Percentiles rank a stretch among this genome's conserved stretches.
phyloP scores from a whole-genome alignment of 2,329 filamentous ascomycete genomes.

The Pseudogymnoascus sp. region DNA sequence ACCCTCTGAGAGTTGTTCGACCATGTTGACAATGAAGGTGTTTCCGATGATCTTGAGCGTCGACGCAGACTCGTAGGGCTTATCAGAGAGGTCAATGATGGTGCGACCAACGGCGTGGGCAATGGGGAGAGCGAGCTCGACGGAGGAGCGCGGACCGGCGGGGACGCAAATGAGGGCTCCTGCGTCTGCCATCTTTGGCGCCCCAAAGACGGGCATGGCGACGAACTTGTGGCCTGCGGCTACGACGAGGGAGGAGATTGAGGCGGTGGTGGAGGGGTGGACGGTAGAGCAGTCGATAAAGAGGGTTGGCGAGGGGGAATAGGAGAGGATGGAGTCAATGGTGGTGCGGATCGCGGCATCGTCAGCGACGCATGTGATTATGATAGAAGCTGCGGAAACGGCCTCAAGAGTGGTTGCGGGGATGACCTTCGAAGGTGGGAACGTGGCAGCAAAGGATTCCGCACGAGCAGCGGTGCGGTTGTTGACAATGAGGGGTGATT shows the following conservation, averaged over 20 bases:
- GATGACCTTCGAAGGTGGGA: slow-evolving; percentile 54
- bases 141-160: slow-evolving; percentile 52
- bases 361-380: slow-evolving; percentile 75
- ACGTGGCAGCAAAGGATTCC: slow-evolving; percentile 51
- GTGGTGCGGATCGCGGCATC: slow-evolving; percentile 63
- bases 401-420: slow-evolving; percentile 59
- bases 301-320: slow-evolving; percentile 59
- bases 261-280: slow-evolving; percentile 71
- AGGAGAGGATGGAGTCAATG: slow-evolving; percentile 48
- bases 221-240: slow-evolving; percentile 64
- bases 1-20: slow-evolving; percentile 70
- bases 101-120: slow-evolving; percentile 61
- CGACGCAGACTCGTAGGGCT: slow-evolving; percentile 60
- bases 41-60: slow-evolving; percentile 79
- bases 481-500: slow-evolving; percentile 66
- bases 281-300: slow-evolving; percentile 85
- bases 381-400: slow-evolving; percentile 61
- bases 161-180: slow-evolving; percentile 67
- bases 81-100: slow-evolving; percentile 62
- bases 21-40: slow-evolving; percentile 76
- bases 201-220: slow-evolving; percentile 66
- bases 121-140: slow-evolving; percentile 60
- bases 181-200: slow-evolving; percentile 60
- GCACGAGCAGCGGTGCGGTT: slow-evolving; percentile 68
- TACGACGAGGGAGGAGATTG: slow-evolving; percentile 49